Conservation (phyloP, 1,284 basidiomycete species). For the Singerocomus rubriflavus region DNA sequence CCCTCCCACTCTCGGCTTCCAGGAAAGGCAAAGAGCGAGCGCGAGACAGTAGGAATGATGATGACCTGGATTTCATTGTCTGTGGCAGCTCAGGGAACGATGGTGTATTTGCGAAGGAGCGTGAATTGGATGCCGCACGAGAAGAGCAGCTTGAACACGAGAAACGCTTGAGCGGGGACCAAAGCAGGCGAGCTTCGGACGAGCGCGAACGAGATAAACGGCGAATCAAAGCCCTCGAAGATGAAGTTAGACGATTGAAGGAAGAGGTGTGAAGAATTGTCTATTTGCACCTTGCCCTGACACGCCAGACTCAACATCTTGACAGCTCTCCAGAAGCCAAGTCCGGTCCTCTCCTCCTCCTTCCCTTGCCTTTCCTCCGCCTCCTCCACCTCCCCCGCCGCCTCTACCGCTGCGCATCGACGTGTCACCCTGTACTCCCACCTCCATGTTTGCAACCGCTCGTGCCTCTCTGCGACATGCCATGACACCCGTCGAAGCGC, state of each 20-base stretch:
- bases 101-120: conserved; percentile 55
- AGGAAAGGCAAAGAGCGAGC: conserved; percentile 54
- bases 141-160: conserved; percentile 46
- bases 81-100: conserved; percentile 44
- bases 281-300: conserved; percentile 1
- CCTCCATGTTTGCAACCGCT: conserved; percentile 49
- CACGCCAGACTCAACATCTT: conserved; percentile 1
- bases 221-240: conserved; percentile 62
- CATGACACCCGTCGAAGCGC: conserved; percentile 55
- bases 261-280: conserved; percentile 49
- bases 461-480: conserved; percentile 64
- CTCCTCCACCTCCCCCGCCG: conserved; percentile 50
- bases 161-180: conserved; percentile 20
- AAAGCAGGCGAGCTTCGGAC: conserved; percentile 28
- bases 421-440: conserved; percentile 32
- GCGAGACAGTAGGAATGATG: conserved; percentile 14
- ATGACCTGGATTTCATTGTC: conserved; percentile 22
- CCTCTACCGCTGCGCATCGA: conserved; percentile 37
- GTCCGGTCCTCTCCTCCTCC: conserved; percentile 19
- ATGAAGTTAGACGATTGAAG: conserved; percentile 58
- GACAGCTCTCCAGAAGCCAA: conserved; percentile 45
- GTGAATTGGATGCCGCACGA: conserved; percentile 52
- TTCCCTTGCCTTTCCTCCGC: too few relatives aligned
- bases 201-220: conserved; percentile 57
- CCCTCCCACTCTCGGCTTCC: background rate